Percentiles rank a stretch among this genome's conserved stretches.
Conservation (phyloP, 2,329 filamentous ascomycete species). For the Cercospora sojina region DNA sequence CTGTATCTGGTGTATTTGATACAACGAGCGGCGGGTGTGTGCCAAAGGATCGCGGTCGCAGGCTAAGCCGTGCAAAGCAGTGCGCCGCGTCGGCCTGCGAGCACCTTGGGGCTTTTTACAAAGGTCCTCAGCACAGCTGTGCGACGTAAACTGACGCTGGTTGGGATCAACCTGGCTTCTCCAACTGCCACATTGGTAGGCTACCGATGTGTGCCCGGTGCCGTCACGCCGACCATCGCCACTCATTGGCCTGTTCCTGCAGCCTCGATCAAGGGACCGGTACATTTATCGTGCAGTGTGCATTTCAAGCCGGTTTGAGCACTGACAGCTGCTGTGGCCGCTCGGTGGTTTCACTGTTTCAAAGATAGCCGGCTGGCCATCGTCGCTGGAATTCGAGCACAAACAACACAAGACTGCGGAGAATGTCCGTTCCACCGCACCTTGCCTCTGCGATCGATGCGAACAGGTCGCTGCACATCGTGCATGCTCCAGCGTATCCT, state of each 20-base stretch:
- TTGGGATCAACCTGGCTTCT: constrained; percentile 17
- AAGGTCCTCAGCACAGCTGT: constrained; percentile 8
- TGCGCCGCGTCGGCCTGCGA: constrained; percentile 4
- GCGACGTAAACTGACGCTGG: constrained; percentile 16
- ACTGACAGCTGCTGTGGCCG: constrained; percentile 20
- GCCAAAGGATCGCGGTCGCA: not conserved
- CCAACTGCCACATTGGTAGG: constrained; percentile 13
- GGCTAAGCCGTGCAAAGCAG: constrained; percentile 3
- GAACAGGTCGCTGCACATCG: constrained; percentile 1
- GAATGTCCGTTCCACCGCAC: constrained; percentile 15
- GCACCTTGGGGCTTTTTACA: constrained; percentile 17
- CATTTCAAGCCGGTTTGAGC: constrained; percentile 16
- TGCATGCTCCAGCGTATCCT: not conserved
- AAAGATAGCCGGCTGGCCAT: constrained; percentile 18
- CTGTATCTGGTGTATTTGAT: constrained; percentile 10
- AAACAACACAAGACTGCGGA: constrained; percentile 18
- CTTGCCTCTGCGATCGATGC: not conserved
- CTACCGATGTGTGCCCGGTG: constrained; percentile 19
- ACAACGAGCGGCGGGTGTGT: constrained; percentile 8
- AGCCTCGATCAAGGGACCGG: constrained; percentile 6
- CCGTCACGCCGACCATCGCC: constrained; percentile 13
- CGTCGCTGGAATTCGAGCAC: constrained; percentile 20
- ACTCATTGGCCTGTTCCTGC: constrained; percentile 20
- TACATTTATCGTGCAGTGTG: constrained; percentile 17
- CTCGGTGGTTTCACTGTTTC: constrained; percentile 18